Evolutionary conservation across 2,329 filamentous ascomycete species (phyloP), one percentile per base, ranked within the genome.

Genomic region (Nectriaceae sp.): DNA sequence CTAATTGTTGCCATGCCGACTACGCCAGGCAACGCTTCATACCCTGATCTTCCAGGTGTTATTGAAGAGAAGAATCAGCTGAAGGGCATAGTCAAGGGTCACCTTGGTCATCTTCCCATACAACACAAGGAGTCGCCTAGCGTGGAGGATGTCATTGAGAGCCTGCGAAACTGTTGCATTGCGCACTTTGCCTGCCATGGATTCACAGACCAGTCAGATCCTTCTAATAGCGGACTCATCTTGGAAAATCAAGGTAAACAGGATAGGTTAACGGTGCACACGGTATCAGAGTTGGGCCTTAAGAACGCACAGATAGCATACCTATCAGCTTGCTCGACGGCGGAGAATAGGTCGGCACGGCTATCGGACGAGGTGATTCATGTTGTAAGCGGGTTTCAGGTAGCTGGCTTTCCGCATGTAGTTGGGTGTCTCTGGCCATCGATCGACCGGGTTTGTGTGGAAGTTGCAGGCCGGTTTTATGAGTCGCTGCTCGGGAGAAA

Each of bases 131-230:
- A 40, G 21, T 35, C 35, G n/a, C 49, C 49, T 4, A 45, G 38
- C 33, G 49, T 38, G 21, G 35, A 45, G 20, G 36, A 48, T 10
- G 45, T 52, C 5, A 38, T 39, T 15, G 29, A 46, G 29, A 13
- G 3, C 36, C 20, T 48, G 37, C 19, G 41, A 40, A 42, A 29
- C 45, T 59, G 45, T 21, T 20, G 16, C 35, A 41, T 52, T 22
- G 49, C 42, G 24, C 49, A 52, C 41, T 60, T 62, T 43, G 54
- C 57, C 20, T 60, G 54, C 42, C 59, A 62, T 39, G 57, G 54
- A 35, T 33, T 3, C 11, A 42, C 53, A 33, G 47, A 56, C 43
- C 35, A 24, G 22, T 42, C n/a, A 21, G 40, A 54, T 40, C 57
- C 56, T 19, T 60, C 57, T 3, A 48, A 55, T 16, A 62, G 54